Evolutionary conservation across 2,329 filamentous ascomycete genomes (phyloP).

Genomic region (Epichloe sylvatica): DNA sequence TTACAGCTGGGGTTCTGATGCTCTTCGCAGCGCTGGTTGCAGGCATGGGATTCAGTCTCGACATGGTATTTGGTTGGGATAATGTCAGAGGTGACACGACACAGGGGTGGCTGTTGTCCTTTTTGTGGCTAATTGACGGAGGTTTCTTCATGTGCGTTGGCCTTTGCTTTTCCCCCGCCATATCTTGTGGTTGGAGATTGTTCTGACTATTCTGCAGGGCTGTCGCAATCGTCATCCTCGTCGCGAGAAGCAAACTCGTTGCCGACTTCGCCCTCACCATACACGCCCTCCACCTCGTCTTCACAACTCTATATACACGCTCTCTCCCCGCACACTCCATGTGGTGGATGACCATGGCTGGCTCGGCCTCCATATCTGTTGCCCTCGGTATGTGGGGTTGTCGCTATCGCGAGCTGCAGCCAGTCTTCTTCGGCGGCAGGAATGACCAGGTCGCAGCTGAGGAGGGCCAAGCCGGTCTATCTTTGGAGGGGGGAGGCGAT

Average conservation of each 20-base stretch:
- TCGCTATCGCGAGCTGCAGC: slow-evolving; percentile 74
- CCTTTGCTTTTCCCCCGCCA: background rate
- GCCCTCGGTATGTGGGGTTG: slow-evolving; percentile 79
- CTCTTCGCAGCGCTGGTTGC: slow-evolving; percentile 45
- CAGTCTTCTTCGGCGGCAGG: slow-evolving; percentile 70
- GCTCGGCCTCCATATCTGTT: slow-evolving; percentile 31
- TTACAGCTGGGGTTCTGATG: slow-evolving; percentile 35
- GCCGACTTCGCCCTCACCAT: slow-evolving; percentile 89
- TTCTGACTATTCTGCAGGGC: slow-evolving; percentile 37
- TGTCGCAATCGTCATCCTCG: slow-evolving; percentile 67
- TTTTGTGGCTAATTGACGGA: slow-evolving; percentile 44
- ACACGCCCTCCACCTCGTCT: slow-evolving; percentile 66
- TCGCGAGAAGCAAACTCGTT: slow-evolving; percentile 83
- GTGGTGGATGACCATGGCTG: slow-evolving; percentile 62
- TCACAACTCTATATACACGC: slow-evolving; percentile 66
- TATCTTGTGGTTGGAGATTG: background rate
- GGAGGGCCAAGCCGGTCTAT: slow-evolving; percentile 12
- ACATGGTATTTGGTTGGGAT: slow-evolving; percentile 44
- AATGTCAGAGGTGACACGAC: slow-evolving; percentile 47
- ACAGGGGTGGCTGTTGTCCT: slow-evolving; percentile 44
- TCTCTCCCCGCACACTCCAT: slow-evolving; percentile 62
- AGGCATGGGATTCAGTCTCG: slow-evolving; percentile 38
- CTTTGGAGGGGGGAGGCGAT: slow-evolving; percentile 26
- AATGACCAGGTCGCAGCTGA: slow-evolving; percentile 12
- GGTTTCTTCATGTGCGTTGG: slow-evolving; percentile 35